phyloP scores from a whole-genome alignment of 495 filamentous ascomycete species.

The Neurospora sublineolata region DNA sequence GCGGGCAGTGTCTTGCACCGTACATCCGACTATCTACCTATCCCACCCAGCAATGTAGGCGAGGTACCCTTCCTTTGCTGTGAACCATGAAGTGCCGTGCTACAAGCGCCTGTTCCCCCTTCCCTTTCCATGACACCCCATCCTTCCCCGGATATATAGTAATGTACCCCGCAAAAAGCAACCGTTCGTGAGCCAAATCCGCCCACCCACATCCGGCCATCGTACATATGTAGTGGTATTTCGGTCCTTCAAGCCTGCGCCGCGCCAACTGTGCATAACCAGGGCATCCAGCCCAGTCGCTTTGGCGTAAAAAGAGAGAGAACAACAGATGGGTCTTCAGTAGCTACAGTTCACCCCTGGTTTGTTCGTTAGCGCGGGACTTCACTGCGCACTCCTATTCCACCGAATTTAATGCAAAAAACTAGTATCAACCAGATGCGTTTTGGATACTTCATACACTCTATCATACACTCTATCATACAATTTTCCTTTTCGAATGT shows the following conservation, averaged over 20 bases:
- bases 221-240: not conserved
- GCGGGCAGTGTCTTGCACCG: not conserved
- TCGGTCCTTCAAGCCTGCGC: not conserved
- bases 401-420: not conserved
- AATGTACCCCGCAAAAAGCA: not conserved
- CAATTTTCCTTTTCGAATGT: not conserved
- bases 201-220: not conserved
- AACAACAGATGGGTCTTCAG: not conserved
- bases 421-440: not conserved
- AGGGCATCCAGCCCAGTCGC: not conserved
- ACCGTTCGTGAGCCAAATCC: not conserved
- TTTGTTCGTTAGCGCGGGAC: not conserved
- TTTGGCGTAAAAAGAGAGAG: not conserved
- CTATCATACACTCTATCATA: not conserved
- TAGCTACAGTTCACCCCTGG: not conserved
- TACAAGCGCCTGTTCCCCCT: not conserved
- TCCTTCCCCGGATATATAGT: not conserved
- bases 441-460: not conserved
- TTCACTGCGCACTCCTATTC: not conserved
- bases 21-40: not conserved
- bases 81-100: too few relatives aligned
- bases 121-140: not conserved
- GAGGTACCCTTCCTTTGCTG: too few relatives aligned
- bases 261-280: not conserved
- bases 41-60: too few relatives aligned